Evolutionary conservation across 805 yeast genomes (phyloP), one percentile per base, ranked within the genome.

Genomic region (Candida methanosorbosa): DNA sequence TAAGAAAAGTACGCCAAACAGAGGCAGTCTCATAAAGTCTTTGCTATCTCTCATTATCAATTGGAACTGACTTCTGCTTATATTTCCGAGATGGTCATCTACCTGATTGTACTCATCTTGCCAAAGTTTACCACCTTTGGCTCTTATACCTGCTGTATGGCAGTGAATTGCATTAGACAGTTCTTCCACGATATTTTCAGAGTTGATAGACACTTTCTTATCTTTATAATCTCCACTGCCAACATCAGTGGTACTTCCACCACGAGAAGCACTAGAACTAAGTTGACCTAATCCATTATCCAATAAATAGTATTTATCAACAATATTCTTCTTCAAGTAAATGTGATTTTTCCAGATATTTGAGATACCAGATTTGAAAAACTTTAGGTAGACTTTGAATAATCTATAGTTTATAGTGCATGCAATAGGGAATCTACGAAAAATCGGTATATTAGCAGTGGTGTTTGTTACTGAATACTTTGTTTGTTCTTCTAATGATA

Each of bases 361-460:
- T 16, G 58, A 52, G 2, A 80, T 61, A 1, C 90, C 88, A 2
- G 58, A 50, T 39, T 70, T 69, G 57, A 80, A 81, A 49, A 78
- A 77, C 5, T 51, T 51, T 27, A 78, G 37, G 23, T 52, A 52
- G 24, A 35, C 40, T 18, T 45, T 49, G 19, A 21, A 21, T 11
- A 21, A 21, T 8, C 8, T 11, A 21, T 21, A 11, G 23, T 9
- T 21, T 21, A 9, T 21, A 8, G 11, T 9, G 11, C 23, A 21
- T 21, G 23, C 23, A 21, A n/a, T n/a, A n/a, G n/a, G n/a, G n/a
- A n/a, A n/a, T n/a, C n/a, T n/a, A n/a, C n/a, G n/a, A n/a, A n/a
- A n/a, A n/a, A n/a, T n/a, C n/a, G n/a, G n/a, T n/a, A n/a, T n/a
- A n/a, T n/a, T n/a, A n/a, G n/a, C n/a, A n/a, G n/a, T n/a, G n/a